These are phyloP conservation scores for Leishmania lainsoni DNA, from an alignment of 208 protist genomes.

Conservation along the genomic window DNA sequence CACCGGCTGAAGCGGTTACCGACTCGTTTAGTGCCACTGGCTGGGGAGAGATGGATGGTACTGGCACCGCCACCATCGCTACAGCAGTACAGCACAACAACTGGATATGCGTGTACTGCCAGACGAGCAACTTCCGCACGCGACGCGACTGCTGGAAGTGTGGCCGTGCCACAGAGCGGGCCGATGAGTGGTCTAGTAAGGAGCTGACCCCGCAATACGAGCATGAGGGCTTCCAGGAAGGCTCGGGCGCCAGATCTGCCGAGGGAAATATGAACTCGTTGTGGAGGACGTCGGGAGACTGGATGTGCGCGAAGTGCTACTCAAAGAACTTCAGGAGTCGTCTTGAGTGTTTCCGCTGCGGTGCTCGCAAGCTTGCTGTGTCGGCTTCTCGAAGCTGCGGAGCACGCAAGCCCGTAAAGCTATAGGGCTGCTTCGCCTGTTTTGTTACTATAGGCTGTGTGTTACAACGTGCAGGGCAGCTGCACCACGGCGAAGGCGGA, in stretches of 20 bases:
- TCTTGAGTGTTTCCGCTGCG: slow-evolving; percentile 82
- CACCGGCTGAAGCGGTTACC: neutral
- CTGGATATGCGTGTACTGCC: slow-evolving; percentile 79
- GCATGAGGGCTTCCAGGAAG: slow-evolving; percentile 79
- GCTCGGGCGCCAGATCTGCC: slow-evolving; percentile 24
- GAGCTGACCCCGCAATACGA: slow-evolving; percentile 49
- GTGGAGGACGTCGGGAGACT: slow-evolving; percentile 62
- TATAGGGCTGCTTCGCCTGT: no score
- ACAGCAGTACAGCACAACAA: slow-evolving; percentile 60
- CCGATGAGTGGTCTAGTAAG: slow-evolving; percentile 25
- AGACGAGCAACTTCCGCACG: slow-evolving; percentile 88
- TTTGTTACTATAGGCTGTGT: no score
- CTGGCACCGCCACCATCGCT: neutral
- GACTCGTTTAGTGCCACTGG: neutral
- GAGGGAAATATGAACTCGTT: slow-evolving; percentile 44
- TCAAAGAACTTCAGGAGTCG: slow-evolving; percentile 73
- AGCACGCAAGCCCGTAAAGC: slow-evolving; percentile 77
- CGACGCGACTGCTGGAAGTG: slow-evolving; percentile 86
- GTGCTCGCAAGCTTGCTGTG: slow-evolving; percentile 54
- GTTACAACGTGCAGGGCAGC: neutral
- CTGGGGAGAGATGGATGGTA: slow-evolving; percentile 3
- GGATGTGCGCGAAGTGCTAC: slow-evolving; percentile 88
- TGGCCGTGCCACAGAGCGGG: slow-evolving; percentile 38
- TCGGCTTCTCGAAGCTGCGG: slow-evolving; percentile 37
- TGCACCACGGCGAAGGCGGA: neutral